A percentile compares a stretch with the other conserved stretches of the same genome.
Conservation (phyloP, 208 protist species). For the Angomonas ambiguus region DNA sequence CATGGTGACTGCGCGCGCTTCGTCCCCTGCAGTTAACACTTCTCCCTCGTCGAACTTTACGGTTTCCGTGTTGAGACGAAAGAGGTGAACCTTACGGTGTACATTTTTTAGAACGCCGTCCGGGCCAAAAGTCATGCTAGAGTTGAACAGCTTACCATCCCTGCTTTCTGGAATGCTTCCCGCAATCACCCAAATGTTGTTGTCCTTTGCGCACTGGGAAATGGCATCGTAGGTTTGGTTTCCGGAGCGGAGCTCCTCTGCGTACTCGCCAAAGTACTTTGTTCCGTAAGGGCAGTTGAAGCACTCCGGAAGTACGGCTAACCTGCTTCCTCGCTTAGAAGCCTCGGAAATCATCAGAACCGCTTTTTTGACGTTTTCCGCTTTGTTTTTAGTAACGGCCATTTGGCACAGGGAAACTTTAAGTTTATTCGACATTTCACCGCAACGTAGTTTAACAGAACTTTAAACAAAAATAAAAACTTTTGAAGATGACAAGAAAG, state of each 20-base stretch:
- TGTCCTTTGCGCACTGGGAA: slow-evolving; percentile 50
- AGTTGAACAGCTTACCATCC: slow-evolving; percentile 94
- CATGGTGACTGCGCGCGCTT: slow-evolving; percentile 39
- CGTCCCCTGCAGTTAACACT: slow-evolving; percentile 89
- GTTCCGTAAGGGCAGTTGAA: slow-evolving; percentile 96
- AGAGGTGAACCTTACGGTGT: slow-evolving; percentile 95
- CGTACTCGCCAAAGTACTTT: slow-evolving; percentile 92
- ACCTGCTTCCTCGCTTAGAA: slow-evolving; percentile 62
- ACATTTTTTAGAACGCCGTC: slow-evolving; percentile 86
- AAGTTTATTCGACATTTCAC: slow-evolving; percentile 43
- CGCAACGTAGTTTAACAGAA: too few species aligned
- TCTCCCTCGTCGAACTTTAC: slow-evolving; percentile 95
- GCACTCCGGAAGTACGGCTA: slow-evolving; percentile 92
- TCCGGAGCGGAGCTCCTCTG: slow-evolving; percentile 76
- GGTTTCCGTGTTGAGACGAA: slow-evolving; percentile 94
- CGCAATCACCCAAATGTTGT: slow-evolving; percentile 82
- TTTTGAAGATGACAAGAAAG: too few species aligned
- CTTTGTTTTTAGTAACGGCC: slow-evolving; percentile 60
- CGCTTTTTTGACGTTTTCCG: slow-evolving; percentile 79
- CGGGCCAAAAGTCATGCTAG: slow-evolving; percentile 87
- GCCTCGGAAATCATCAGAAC: slow-evolving; percentile 65
- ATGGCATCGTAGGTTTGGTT: slow-evolving; percentile 79
- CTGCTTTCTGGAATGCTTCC: slow-evolving; percentile 94
- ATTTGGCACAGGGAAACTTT: slow-evolving; percentile 90
- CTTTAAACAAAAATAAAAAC: too few species aligned